A percentile compares a stretch with the other conserved stretches of the same genome.
Conservation (phyloP, 768 basidiomycete species). For the Sarcomyxa edulis region DNA sequence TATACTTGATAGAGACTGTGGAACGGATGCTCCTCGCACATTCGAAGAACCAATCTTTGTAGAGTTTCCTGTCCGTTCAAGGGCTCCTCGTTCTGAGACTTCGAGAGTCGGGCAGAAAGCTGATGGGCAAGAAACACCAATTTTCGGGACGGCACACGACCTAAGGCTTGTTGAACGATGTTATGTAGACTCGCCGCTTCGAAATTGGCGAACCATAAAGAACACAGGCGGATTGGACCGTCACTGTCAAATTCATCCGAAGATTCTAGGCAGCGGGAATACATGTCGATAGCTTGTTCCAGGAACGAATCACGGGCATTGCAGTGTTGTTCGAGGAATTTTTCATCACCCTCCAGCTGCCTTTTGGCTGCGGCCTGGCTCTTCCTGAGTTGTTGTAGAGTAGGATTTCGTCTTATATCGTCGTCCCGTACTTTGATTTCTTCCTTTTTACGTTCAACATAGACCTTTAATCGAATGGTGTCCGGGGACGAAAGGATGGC, state of each 20-base stretch:
- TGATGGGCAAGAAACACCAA: constrained; percentile 92
- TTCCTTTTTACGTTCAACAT: constrained; percentile 63
- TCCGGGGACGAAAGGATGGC: constrained; percentile 66
- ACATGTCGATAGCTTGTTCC: constrained; percentile 77
- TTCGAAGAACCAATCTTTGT: constrained; percentile 58
- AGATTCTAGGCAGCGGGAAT: constrained; percentile 64
- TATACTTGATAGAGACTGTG: constrained; percentile 90
- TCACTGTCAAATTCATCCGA: constrained; percentile 76
- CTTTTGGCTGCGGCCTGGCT: constrained; percentile 20
- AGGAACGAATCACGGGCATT: constrained; percentile 58
- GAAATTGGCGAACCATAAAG: constrained; percentile 91
- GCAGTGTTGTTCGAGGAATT: constrained; percentile 50
- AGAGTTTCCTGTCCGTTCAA: constrained; percentile 52
- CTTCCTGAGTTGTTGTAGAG: constrained; percentile 11
- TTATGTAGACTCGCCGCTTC: constrained; percentile 46
- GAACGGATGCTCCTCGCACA: constrained; percentile 90
- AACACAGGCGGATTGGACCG: constrained; percentile 74
- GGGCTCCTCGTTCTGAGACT: constrained; percentile 20
- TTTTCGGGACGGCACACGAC: constrained; percentile 75
- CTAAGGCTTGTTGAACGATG: constrained; percentile 39
- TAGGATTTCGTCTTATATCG: constrained; percentile 16
- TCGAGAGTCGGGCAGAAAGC: constrained; percentile 82
- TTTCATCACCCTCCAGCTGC: constrained; percentile 39
- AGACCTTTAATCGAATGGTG: constrained; percentile 60
- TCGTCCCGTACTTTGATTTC: constrained; percentile 57